Conservation (phyloP, 257 asterid species). For the Gentiana macrophylla region DNA sequence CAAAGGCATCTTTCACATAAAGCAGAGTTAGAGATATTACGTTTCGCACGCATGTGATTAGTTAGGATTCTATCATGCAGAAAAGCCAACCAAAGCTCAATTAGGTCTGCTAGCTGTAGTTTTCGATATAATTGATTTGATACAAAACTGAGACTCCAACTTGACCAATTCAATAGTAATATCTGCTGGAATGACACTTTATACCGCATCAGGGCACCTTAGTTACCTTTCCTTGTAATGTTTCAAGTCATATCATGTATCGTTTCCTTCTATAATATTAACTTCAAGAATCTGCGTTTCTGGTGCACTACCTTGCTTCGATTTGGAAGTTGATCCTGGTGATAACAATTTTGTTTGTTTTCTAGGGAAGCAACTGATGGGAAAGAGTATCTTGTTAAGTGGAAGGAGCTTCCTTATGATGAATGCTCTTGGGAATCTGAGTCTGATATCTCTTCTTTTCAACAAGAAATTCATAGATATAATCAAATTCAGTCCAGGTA, state of each 20-base stretch:
- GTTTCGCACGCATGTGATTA: too few species aligned
- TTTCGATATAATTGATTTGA: too few species aligned
- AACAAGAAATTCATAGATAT: constrained; percentile 65
- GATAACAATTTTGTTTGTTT: neutral
- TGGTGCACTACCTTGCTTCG: neutral
- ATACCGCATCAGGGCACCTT: too few species aligned
- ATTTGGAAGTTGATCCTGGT: neutral
- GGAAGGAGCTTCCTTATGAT: constrained; percentile 96
- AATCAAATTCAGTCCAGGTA: constrained; percentile 46
- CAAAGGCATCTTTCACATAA: too few species aligned
- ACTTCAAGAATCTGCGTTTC: neutral
- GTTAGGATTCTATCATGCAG: too few species aligned
- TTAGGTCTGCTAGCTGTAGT: too few species aligned
- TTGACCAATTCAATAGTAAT: too few species aligned
- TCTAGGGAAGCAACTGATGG: constrained; percentile 57
- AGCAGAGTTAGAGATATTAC: too few species aligned
- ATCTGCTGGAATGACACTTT: too few species aligned
- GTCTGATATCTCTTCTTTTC: constrained; percentile 70
- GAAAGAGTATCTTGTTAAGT: constrained; percentile 87
- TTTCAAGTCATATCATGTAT: neutral
- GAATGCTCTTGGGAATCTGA: constrained; percentile 96
- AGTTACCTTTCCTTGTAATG: too few species aligned
- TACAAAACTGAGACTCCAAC: too few species aligned
- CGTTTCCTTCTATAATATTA: neutral
- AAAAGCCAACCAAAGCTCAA: too few species aligned